phyloP scores from a whole-genome alignment of 2,329 filamentous ascomycete species.

The Xylariaceae sp. region DNA sequence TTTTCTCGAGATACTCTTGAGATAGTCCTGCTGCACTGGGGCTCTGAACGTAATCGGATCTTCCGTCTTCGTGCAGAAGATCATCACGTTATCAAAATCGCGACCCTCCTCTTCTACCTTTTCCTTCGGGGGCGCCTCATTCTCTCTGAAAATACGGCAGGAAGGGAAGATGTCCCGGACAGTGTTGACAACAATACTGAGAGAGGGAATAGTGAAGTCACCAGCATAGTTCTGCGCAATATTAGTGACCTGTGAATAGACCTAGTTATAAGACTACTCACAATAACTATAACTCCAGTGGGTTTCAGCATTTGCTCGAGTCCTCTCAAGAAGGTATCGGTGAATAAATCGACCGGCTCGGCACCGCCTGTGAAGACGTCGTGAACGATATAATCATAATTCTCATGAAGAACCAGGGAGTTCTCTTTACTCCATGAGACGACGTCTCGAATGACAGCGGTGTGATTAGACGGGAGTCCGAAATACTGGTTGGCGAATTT shows the following conservation, averaged over 20 bases:
- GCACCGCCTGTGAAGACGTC: constrained; percentile 97
- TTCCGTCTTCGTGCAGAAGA: constrained; percentile 74
- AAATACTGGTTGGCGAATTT: constrained; percentile 82
- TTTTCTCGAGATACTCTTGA: constrained; percentile 65
- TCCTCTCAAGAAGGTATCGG: constrained; percentile 70
- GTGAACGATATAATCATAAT: constrained; percentile 90
- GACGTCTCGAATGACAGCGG: constrained; percentile 75
- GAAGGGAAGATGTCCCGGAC: constrained; percentile 78
- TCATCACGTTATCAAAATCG: constrained; percentile 93
- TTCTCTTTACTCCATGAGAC: constrained; percentile 57
- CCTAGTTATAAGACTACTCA: constrained; percentile 39
- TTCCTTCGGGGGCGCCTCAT: constrained; percentile 45
- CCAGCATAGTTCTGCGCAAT: constrained; percentile 82
- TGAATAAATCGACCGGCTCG: constrained; percentile 85
- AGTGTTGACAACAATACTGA: constrained; percentile 74
- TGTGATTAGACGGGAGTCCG: constrained; percentile 69
- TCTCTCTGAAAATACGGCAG: constrained; percentile 87
- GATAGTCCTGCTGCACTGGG: constrained; percentile 59
- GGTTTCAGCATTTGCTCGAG: constrained; percentile 67
- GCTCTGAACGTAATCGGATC: constrained; percentile 61
- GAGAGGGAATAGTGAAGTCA: constrained; percentile 71
- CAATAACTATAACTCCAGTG: constrained; percentile 81
- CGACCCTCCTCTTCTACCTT: constrained; percentile 43
- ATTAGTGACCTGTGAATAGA: constrained; percentile 3
- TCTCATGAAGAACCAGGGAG: constrained; percentile 38